Evolutionary conservation across 345 rosid species (phyloP), one percentile per base, ranked within the genome.

Genomic region (Populus euphratica): DNA sequence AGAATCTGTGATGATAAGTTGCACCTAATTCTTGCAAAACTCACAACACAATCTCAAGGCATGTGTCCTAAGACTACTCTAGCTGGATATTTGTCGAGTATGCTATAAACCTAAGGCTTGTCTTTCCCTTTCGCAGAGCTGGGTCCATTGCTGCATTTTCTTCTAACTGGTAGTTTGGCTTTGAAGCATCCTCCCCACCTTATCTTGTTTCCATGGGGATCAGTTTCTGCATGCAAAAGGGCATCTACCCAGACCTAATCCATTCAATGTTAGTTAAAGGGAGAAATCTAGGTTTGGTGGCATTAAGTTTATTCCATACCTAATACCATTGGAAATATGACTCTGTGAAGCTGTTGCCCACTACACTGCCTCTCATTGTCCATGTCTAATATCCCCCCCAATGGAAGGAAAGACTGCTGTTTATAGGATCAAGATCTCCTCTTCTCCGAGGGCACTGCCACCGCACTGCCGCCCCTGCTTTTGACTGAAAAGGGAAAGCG

Each of bases 191-290:
- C 50, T 47, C 50, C 16, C 11, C 50, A 47, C 50, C 50, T 47
- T 13, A 13, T 47, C 50, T 47, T 47, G 50, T 11, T 47, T 4
- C 17, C 50, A 47, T 13, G 50, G 16, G 50, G 50, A 47, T 47
- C 50, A 4, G 18, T 47, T 14, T 14, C 11, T 47, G 50, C 18
- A 47, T 13, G 50, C 50, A 47, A 3, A 14, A 64, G 16, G 36
- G 29, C 23, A 67, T 11, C 41, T 44, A 67, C 41, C 44, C 23
- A 56, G 23, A 68, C 82, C 85, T 35, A 68, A 61, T 79, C 80
- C 78, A 44, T 68, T n/a, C 41, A 49, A 78, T 56, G 76, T 65
- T 74, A 50, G 77, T 64, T 65, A 59, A 10, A 20, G 54, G n/a
- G 54, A 16, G 21, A 23, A 10, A 62, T 67, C 23, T 0, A 49